Evolutionary conservation across 1,284 basidiomycete species (phyloP), one percentile per base, ranked within the genome.

Genomic region (Apiotrichum siamense): DNA sequence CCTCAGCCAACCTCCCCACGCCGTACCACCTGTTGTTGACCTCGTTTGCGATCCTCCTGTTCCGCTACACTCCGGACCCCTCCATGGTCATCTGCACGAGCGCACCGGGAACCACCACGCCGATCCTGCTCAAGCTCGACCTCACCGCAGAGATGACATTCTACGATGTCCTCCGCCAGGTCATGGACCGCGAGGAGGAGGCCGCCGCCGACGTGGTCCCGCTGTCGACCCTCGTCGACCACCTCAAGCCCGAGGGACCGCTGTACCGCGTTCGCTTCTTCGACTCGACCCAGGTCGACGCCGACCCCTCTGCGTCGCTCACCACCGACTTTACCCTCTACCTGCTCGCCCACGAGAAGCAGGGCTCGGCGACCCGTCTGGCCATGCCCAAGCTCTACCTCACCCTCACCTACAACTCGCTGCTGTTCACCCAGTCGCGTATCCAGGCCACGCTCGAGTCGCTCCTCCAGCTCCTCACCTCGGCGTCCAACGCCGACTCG

Each of bases 241-340:
- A 83, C n/a, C 75, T 92, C 49, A 81, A 79, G 58, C 83, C 83
- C 63, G 82, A 80, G 65, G 75, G 72, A 32, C 75, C 76, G 15
- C 75, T 98, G 32, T 98, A 97, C 77, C 82, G 92, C 36, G 92
- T 97, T 41, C 84, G 93, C 24, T 97, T 97, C 79, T 93, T 97
- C 69, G 94, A 97, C 57, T 70, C 69, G 35, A 72, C 83, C 7
- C 81, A 81, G 47, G 83, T 86, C 46, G 81, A 83, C 50, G 88
- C 88, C 64, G 83, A 93, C 56, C 80, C 81, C 26, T 83, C 84
- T 0, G 89, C 88, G 1, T 86, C 83, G 60, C 76, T 89, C 45
- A 91, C 88, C 10, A 89, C 92, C 24, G 96, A 99, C 74, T 79
- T 97, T 51, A 97, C 93, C 13, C 77, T 98, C 57, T 80, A 77